Percentiles rank a stretch among this genome's conserved stretches.
These are phyloP conservation scores for Hypoxylon crocopeplum DNA, from an alignment of 495 filamentous ascomycete genomes.

Conservation along the genomic window DNA sequence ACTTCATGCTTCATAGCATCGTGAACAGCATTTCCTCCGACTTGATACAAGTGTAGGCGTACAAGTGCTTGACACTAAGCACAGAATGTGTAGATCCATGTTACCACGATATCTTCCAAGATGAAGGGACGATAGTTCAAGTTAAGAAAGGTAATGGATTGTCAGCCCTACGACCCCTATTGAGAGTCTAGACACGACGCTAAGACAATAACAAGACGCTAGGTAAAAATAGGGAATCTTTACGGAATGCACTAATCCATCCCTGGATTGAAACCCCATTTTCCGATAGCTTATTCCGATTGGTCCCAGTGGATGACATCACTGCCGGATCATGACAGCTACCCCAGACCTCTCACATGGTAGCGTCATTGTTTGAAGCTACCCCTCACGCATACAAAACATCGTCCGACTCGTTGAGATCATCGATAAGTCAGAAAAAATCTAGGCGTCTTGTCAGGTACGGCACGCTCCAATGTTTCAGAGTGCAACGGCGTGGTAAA, in stretches of 20 bases:
- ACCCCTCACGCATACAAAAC: constrained; percentile 23
- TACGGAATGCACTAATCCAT: background rate
- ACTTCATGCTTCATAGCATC: too few relatives aligned
- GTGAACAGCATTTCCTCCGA: too few relatives aligned
- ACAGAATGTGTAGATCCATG: too few relatives aligned
- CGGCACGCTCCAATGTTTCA: too few relatives aligned
- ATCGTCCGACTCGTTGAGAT: constrained; percentile 7
- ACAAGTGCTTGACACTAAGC: too few relatives aligned
- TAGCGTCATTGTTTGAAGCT: constrained; percentile 15
- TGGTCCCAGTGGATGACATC: constrained; percentile 24
- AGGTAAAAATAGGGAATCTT: background rate
- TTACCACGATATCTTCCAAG: too few relatives aligned
- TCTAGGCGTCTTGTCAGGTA: background rate
- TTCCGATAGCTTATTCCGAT: constrained; percentile 17
- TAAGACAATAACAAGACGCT: background rate
- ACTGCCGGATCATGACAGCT: background rate
- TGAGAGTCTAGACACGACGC: background rate
- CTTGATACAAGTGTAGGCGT: too few relatives aligned
- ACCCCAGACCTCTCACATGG: constrained; percentile 10
- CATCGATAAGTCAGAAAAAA: background rate
- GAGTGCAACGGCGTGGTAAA: too few relatives aligned
- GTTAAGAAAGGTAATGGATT: too few relatives aligned
- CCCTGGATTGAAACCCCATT: background rate
- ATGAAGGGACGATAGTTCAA: too few relatives aligned
- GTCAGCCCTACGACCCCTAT: constrained; percentile 24